Evolutionary conservation across 1,284 basidiomycete species (phyloP).

Genomic region (Gyrodon tennesseensis): DNA sequence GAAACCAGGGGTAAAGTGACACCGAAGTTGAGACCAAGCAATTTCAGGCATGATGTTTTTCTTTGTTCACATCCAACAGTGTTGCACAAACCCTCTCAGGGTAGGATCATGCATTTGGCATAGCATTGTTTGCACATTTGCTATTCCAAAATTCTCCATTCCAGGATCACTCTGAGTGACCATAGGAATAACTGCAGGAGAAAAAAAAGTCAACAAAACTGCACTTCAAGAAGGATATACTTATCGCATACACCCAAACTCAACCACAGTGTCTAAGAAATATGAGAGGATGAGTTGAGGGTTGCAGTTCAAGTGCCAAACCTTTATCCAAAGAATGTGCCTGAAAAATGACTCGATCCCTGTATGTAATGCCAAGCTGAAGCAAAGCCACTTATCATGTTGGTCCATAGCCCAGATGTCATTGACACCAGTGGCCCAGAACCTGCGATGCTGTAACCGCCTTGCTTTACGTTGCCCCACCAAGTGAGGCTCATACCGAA

Average conservation of each 20-base stretch:
- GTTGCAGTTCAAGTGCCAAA: conserved; percentile 4
- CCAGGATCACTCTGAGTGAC: conserved; percentile 40
- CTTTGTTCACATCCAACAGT: not conserved
- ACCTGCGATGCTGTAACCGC: not conserved
- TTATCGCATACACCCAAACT: not conserved
- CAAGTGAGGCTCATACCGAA: not conserved
- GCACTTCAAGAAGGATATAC: not conserved
- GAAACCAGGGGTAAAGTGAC: not conserved
- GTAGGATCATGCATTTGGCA: not conserved
- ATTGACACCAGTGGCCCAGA: conserved; percentile 1
- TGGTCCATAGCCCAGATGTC: conserved; percentile 15
- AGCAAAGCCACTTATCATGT: conserved; percentile 8
- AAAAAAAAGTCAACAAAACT: not conserved
- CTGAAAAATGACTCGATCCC: not conserved
- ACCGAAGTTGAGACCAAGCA: not conserved
- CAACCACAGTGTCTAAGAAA: not conserved
- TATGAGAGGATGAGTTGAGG: conserved; percentile 8
- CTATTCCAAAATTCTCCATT: conserved; percentile 35
- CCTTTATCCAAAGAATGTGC: not conserved
- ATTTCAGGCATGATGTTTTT: conserved; percentile 2
- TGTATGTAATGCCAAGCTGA: not conserved
- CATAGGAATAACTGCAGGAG: conserved; percentile 9
- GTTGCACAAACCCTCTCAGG: not conserved
- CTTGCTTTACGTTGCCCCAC: not conserved
- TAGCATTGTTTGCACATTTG: conserved; percentile 26